phyloP scores from a whole-genome alignment of 2,329 filamentous ascomycete genomes.

The Orbilia oligospora region DNA sequence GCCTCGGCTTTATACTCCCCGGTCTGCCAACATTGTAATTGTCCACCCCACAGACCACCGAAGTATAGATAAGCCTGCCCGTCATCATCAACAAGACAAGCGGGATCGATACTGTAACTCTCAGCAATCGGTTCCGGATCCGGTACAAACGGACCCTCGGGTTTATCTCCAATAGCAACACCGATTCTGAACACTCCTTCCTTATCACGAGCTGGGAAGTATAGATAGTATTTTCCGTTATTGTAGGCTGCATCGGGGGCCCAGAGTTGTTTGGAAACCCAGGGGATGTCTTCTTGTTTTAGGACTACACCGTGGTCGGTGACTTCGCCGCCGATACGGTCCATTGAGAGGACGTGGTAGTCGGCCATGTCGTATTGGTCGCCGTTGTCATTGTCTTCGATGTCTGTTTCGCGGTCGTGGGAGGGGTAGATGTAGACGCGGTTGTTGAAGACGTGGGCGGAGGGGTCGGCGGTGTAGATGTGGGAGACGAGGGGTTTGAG shows the following conservation, averaged over 20 bases:
- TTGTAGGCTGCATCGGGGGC: conserved; percentile 81
- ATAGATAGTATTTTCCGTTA: conserved; percentile 81
- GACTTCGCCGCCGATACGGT: conserved; percentile 71
- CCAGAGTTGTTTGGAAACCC: conserved; percentile 85
- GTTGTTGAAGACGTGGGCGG: conserved; percentile 82
- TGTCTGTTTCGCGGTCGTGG: conserved; percentile 82
- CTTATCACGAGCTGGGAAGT: conserved; percentile 82
- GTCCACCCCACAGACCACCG: conserved; percentile 84
- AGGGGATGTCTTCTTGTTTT: conserved; percentile 77
- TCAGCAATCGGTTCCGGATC: conserved; percentile 77
- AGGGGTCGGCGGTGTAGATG: conserved; percentile 84
- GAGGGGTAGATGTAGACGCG: conserved; percentile 85
- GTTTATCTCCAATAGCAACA: conserved; percentile 76
- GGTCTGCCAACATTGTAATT: conserved; percentile 80
- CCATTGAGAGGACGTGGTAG: conserved; percentile 81
- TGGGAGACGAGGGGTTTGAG: conserved; percentile 77
- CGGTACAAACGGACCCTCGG: conserved; percentile 79
- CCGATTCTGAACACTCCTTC: conserved; percentile 80
- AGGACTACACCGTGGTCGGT: conserved; percentile 82
- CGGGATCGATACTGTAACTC: conserved; percentile 83
- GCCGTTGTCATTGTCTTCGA: conserved; percentile 81
- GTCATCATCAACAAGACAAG: conserved; percentile 80
- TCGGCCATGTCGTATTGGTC: conserved; percentile 88
- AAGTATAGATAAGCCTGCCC: conserved; percentile 79
- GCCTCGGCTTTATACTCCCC: conserved; percentile 74